Evolutionary conservation across 192 early-diverging fungal genomes (phyloP), one percentile per base, ranked within the genome.

Genomic region (Backusella morwellensis): DNA sequence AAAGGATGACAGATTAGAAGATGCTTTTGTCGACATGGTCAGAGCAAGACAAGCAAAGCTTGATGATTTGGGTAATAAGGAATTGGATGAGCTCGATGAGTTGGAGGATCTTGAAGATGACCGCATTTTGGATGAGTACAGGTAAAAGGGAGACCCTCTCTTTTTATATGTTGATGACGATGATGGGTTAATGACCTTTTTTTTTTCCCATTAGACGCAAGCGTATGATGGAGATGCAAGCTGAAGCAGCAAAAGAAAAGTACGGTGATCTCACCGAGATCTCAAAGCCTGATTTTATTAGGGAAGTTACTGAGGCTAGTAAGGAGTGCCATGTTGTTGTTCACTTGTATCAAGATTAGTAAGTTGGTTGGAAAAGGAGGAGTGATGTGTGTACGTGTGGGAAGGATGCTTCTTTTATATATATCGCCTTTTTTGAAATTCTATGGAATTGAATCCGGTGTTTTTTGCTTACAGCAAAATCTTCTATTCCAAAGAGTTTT

Each of bases 101-200:
- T 86, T 98, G 23, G 96, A 97, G 71, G 97, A 99, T 77, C 88
- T 93, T 42, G 95, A 98, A 73, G 96, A 98, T 81, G 94, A 97
- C 75, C 86, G 92, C 36, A 85, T 97, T 11, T 82, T 99, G 41
- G 85, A 91, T 78, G 90, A 90, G 63, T 95, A 94, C 76, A 90
- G 91, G 84, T 90, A 81, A 63, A 59, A n/a, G 3, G 56, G 7
- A 15, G 14, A 15, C 36, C 35, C 38, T 9, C 6, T 23, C 9
- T 23, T 42, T 38, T 77, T 41, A 72, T 17, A 26, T 8, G 14
- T 69, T 19, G 17, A 66, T 68, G 12, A 29, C 26, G 23, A 29
- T 63, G 68, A 34, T 59, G 56, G 19, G 32, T 5, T 11, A 42
- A 42, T 59, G 6, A 36, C 23, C 3, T 26, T 15, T 52, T 63